Conservation (phyloP, 1,284 basidiomycete species). For the Quambalaria eucalypti region DNA sequence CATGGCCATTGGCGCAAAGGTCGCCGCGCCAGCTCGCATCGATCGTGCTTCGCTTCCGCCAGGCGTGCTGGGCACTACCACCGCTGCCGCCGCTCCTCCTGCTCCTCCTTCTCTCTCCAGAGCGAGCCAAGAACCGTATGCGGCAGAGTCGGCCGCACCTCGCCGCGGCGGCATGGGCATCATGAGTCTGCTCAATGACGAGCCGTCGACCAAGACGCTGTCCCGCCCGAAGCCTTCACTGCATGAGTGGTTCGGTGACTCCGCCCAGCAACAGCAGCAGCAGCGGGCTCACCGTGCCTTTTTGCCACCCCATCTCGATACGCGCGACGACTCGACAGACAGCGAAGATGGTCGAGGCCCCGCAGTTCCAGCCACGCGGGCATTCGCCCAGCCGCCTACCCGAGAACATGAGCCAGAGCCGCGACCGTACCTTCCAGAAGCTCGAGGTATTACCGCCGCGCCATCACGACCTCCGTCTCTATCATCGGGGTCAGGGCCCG, state of each 20-base stretch:
- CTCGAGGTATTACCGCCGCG: background rate
- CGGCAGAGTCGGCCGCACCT: constrained; percentile 1
- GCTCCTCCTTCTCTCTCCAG: constrained; percentile 7
- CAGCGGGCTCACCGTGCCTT: constrained; percentile 6
- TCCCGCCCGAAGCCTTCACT: constrained; percentile 12
- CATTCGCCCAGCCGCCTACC: too few relatives aligned
- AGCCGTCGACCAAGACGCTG: constrained; percentile 6
- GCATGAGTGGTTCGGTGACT: constrained; percentile 24
- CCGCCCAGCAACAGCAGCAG: too few relatives aligned
- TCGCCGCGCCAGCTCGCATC: constrained; percentile 6
- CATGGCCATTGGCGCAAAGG: background rate
- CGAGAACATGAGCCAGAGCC: background rate
- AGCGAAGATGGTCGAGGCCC: constrained; percentile 5
- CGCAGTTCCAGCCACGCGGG: background rate
- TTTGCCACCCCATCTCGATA: constrained; percentile 7
- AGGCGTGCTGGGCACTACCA: background rate
- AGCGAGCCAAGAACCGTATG: constrained; percentile 8
- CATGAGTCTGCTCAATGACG: constrained; percentile 31
- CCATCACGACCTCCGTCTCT: too few relatives aligned
- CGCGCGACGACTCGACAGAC: constrained; percentile 2
- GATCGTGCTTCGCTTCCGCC: background rate
- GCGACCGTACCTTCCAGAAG: background rate
- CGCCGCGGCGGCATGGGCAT: constrained; percentile 26
- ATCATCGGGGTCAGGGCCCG: too few relatives aligned
- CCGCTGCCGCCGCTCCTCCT: background rate